A percentile compares a stretch with the other conserved stretches of the same genome.
Conservation (phyloP, 2,329 filamentous ascomycete species). For the Clonostachys rosea region DNA sequence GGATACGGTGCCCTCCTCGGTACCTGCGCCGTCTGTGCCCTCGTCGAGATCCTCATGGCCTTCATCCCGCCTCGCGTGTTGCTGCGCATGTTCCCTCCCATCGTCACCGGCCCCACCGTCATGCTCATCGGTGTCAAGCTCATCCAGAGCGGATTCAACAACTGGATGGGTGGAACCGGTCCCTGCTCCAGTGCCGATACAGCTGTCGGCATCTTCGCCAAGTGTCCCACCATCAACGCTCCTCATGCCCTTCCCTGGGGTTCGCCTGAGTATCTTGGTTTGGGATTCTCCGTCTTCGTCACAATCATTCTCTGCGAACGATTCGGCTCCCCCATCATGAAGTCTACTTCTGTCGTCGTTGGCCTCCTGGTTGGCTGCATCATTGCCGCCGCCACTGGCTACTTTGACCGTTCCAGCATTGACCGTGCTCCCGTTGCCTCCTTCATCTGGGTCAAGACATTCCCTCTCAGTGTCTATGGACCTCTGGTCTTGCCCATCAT, state of each 20-base stretch:
- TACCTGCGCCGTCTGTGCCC: slow-evolving; percentile 59
- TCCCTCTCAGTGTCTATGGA: slow-evolving; percentile 66
- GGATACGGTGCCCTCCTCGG: slow-evolving; percentile 72
- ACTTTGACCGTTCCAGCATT: slow-evolving; percentile 72
- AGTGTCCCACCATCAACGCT: slow-evolving; percentile 63
- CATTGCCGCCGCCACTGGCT: slow-evolving; percentile 72
- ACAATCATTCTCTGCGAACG: slow-evolving; percentile 78
- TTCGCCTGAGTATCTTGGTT: slow-evolving; percentile 69
- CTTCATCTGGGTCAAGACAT: slow-evolving; percentile 78
- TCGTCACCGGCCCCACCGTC: slow-evolving; percentile 70
- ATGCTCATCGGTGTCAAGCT: slow-evolving; percentile 70
- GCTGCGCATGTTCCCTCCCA: slow-evolving; percentile 72
- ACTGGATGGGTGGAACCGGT: slow-evolving; percentile 75
- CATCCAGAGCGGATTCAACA: slow-evolving; percentile 66
- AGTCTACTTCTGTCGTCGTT: slow-evolving; percentile 70
- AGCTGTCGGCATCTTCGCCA: slow-evolving; percentile 48
- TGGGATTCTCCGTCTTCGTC: slow-evolving; percentile 76
- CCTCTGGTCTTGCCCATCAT: slow-evolving; percentile 70
- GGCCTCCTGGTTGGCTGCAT: slow-evolving; percentile 73
- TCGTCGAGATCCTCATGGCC: slow-evolving; percentile 69
- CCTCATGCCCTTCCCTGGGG: slow-evolving; percentile 75
- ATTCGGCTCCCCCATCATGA: slow-evolving; percentile 81
- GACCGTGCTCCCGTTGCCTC: slow-evolving; percentile 65
- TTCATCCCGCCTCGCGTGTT: slow-evolving; percentile 67
- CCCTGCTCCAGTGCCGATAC: slow-evolving; percentile 43